These are phyloP conservation scores for Musa troglodytarum DNA, from an alignment of 176 grass and related monocot genomes.

Conservation along the genomic window DNA sequence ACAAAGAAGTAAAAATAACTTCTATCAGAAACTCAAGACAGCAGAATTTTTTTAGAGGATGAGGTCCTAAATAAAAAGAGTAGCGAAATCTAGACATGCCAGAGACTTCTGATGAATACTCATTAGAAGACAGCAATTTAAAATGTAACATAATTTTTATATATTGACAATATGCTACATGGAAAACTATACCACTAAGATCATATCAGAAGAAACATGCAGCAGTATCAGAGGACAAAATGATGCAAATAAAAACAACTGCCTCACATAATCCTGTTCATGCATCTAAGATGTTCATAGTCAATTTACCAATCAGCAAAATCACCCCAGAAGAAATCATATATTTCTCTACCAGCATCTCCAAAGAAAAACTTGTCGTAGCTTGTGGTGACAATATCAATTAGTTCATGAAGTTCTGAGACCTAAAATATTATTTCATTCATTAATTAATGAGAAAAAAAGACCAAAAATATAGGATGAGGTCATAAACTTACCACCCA, in stretches of 20 bases:
- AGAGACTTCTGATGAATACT: neutral
- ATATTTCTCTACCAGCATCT: slow-evolving; percentile 97
- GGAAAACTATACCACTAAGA: neutral
- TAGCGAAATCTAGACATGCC: neutral
- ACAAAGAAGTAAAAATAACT: too few relatives aligned
- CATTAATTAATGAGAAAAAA: slow-evolving; percentile 23
- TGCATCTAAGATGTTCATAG: neutral
- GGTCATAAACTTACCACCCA: slow-evolving; percentile 71
- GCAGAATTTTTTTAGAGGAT: too few relatives aligned
- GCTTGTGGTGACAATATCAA: slow-evolving; percentile 68
- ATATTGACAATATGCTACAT: neutral
- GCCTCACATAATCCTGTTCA: slow-evolving; percentile 1
- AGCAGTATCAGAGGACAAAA: neutral
- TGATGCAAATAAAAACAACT: neutral
- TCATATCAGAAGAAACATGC: neutral
- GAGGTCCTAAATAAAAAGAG: too few relatives aligned
- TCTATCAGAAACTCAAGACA: too few relatives aligned
- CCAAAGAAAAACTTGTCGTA: slow-evolving; percentile 97
- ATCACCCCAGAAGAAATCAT: slow-evolving; percentile 93
- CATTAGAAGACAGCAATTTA: neutral
- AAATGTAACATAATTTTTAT: neutral
- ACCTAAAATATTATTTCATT: slow-evolving; percentile 43
- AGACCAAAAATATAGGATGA: slow-evolving; percentile 21
- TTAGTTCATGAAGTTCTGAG: slow-evolving; percentile 85
- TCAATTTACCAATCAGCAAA: slow-evolving; percentile 92